Conservation (phyloP, 2,329 filamentous ascomycete species). For the Diaporthe helianthi region DNA sequence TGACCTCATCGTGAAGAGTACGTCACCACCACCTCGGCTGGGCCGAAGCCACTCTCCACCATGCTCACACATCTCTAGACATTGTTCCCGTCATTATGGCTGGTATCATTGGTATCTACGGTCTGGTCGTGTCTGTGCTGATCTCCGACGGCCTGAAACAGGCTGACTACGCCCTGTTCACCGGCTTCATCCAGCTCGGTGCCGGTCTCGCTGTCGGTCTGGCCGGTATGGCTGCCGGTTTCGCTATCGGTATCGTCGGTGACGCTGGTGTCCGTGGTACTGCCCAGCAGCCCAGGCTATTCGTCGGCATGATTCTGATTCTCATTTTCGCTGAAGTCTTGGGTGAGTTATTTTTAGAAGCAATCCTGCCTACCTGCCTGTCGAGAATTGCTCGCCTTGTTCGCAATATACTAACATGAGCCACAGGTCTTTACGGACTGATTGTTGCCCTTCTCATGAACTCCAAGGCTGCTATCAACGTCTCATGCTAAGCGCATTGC, state of each 20-base stretch:
- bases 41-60: conserved; percentile 32
- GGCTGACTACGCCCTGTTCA: conserved; percentile 73
- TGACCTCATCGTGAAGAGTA: conserved; percentile 99
- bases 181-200: conserved; percentile 85
- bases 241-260: conserved; percentile 87
- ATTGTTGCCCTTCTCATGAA: conserved; percentile 99
- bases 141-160: conserved; percentile 82
- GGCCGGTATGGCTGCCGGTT: conserved; percentile 82
- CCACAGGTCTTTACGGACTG: conserved; percentile 91
- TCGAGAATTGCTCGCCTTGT: background rate
- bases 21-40: conserved; percentile 44
- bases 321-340: conserved; percentile 99
- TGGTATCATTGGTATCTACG: conserved; percentile 99
- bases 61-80: conserved; percentile 61
- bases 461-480: conserved; percentile 79
- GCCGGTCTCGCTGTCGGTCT: conserved; percentile 84
- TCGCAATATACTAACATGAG: conserved; percentile 12
- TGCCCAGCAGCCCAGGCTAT: conserved; percentile 83
- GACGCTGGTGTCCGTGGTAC: conserved; percentile 89
- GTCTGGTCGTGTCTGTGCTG: conserved; percentile 85
- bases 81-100: conserved; percentile 99
- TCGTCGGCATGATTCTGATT: conserved; percentile 98
- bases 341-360: conserved; percentile 63
- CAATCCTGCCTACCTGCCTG: background rate
- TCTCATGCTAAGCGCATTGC: conserved; percentile 60